These are phyloP conservation scores for Xerophyta viscosa DNA, from an alignment of 106 monocot species.

Conservation along the genomic window DNA sequence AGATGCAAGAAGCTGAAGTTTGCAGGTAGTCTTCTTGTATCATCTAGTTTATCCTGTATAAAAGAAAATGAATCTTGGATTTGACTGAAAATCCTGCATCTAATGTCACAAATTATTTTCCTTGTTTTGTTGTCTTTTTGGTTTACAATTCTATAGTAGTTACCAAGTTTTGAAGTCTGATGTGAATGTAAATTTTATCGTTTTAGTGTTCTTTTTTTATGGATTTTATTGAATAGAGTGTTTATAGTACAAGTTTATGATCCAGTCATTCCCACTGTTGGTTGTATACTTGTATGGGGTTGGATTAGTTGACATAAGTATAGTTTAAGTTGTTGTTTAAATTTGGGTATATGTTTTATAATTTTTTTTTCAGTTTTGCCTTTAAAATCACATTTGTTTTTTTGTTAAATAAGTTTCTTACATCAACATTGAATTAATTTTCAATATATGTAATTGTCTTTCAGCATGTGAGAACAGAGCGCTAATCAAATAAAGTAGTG, in stretches of 20 bases:
- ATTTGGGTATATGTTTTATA: too few species aligned
- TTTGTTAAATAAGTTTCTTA: too few species aligned
- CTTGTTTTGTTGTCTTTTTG: conserved; percentile 6
- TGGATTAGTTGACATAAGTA: too few species aligned
- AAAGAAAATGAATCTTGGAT: neutral
- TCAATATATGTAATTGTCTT: too few species aligned
- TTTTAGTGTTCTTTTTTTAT: neutral
- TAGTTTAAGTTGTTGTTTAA: too few species aligned
- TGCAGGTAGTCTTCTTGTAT: conserved; percentile 14
- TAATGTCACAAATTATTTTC: neutral
- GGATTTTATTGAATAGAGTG: neutral
- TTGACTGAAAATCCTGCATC: conserved; percentile 4
- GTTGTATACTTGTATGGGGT: too few species aligned
- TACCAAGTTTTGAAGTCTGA: neutral
- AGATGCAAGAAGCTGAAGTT: neutral
- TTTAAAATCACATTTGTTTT: too few species aligned
- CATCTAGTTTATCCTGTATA: conserved; percentile 11
- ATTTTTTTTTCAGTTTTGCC: too few species aligned
- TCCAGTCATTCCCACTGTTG: neutral
- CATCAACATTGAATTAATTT: too few species aligned
- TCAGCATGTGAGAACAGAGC: too few species aligned
- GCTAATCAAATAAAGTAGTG: too few species aligned
- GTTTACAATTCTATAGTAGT: conserved; percentile 3
- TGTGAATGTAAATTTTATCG: neutral
- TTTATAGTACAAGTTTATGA: neutral